Evolutionary conservation across 148 eudicot species (phyloP).

Genomic region (Cornus florida): DNA sequence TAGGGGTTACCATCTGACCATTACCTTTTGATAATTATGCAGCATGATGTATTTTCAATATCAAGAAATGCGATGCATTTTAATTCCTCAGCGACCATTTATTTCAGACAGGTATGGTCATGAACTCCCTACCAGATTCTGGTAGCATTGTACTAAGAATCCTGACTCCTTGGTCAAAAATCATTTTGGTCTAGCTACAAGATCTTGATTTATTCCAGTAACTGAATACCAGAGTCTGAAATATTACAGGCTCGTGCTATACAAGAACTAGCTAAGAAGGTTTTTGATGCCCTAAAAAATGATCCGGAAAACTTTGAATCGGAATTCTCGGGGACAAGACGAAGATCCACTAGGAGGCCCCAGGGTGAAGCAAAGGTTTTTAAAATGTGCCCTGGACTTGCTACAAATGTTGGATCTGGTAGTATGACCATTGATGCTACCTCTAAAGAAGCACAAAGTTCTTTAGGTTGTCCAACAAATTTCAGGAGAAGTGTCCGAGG

Average conservation of each 20-base stretch:
- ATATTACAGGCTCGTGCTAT: conserved; percentile 72
- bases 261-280: conserved; percentile 68
- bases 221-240: not conserved
- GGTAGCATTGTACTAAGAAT: not conserved
- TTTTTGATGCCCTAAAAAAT: conserved; percentile 56
- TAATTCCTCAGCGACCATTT: conserved; percentile 63
- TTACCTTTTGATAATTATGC: conserved; percentile 24
- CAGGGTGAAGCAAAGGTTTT: conserved; percentile 28
- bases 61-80: conserved; percentile 79
- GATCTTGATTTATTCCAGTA: conserved; percentile 3
- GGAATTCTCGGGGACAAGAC: conserved; percentile 52
- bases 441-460: conserved; percentile 14
- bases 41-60: conserved; percentile 77
- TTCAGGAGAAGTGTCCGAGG: conserved; percentile 5
- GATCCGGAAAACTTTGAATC: conserved; percentile 58
- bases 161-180: not conserved
- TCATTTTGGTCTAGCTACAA: not conserved
- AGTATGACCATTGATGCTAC: conserved; percentile 13
- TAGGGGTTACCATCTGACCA: not conserved
- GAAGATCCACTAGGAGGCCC: conserved; percentile 56
- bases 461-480: conserved; percentile 9
- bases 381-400: conserved; percentile 19
- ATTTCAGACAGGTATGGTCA: conserved; percentile 75
- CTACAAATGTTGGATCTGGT: conserved; percentile 26
- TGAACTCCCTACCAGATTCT: not conserved